A percentile compares a stretch with the other conserved stretches of the same genome.
These are phyloP conservation scores for Helichrysum umbraculigerum DNA, from an alignment of 129 eudicot genomes.

Conservation along the genomic window DNA sequence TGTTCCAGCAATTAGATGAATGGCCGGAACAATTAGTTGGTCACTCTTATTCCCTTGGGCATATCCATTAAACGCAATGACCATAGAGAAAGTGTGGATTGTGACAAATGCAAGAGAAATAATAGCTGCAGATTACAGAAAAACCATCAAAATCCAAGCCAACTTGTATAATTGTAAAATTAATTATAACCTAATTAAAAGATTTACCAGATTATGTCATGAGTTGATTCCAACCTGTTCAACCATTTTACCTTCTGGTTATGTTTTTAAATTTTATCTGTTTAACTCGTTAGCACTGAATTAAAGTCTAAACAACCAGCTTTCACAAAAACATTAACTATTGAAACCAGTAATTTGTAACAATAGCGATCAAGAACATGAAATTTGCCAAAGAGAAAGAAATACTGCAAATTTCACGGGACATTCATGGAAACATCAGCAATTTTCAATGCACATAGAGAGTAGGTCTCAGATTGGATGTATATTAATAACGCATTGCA, in stretches of 20 bases:
- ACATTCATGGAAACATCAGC: neutral
- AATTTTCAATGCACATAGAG: neutral
- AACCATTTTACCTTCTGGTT: too few relatives aligned
- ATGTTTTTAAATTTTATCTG: neutral
- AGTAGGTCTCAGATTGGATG: neutral
- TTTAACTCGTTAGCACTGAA: neutral
- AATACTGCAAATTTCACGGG: neutral
- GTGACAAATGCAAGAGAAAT: slow-evolving; percentile 93
- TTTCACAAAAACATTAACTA: neutral
- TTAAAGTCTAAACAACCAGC: neutral
- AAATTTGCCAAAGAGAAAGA: neutral
- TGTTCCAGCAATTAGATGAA: slow-evolving; percentile 79
- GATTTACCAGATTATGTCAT: neutral
- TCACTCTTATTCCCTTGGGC: slow-evolving; percentile 72
- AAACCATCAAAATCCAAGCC: neutral
- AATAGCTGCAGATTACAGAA: slow-evolving; percentile 55
- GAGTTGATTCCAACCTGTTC: too few relatives aligned
- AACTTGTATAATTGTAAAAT: neutral
- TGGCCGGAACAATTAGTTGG: slow-evolving; percentile 66
- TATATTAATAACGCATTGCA: neutral
- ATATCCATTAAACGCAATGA: slow-evolving; percentile 91
- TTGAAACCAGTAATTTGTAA: neutral
- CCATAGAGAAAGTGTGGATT: slow-evolving; percentile 98
- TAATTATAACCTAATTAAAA: neutral
- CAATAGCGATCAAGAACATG: neutral